Conservation (phyloP, 2,329 filamentous ascomycete species). For the Proliferodiscus dingleyae region DNA sequence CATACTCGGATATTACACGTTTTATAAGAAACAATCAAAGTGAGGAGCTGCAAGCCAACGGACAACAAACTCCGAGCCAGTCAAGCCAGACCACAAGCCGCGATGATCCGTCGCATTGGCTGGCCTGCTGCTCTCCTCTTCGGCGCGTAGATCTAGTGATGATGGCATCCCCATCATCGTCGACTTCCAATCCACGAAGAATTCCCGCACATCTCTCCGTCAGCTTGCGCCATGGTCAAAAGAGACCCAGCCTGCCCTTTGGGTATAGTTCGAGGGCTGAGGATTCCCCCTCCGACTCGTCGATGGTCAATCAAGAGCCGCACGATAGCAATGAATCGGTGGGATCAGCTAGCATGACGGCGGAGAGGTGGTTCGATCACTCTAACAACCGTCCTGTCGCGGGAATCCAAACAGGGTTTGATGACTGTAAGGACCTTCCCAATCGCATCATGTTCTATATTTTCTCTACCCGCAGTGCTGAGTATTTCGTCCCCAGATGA, state of each 20-base stretch:
- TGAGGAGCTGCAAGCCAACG: too few relatives aligned
- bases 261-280: background rate
- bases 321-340: constrained; percentile 18
- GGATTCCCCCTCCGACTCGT: background rate
- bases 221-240: constrained; percentile 14
- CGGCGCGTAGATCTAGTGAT: background rate
- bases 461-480: too few relatives aligned
- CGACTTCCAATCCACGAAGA: constrained; percentile 19
- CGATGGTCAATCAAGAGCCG: constrained; percentile 6
- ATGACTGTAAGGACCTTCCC: constrained; percentile 29
- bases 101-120: too few relatives aligned
- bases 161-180: background rate
- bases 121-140: too few relatives aligned
- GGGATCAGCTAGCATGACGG: constrained; percentile 11
- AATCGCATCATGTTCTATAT: too few relatives aligned
- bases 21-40: too few relatives aligned
- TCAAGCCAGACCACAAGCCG: too few relatives aligned
- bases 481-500: constrained; percentile 25
- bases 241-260: background rate
- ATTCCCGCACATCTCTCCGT: constrained; percentile 24
- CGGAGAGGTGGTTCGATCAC: constrained; percentile 26
- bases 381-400: constrained; percentile 20
- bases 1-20: too few relatives aligned
- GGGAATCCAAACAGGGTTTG: constrained; percentile 6
- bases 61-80: too few relatives aligned